phyloP scores from a whole-genome alignment of 2,329 filamentous ascomycete species.

The Teratosphaeria nubilosa region DNA sequence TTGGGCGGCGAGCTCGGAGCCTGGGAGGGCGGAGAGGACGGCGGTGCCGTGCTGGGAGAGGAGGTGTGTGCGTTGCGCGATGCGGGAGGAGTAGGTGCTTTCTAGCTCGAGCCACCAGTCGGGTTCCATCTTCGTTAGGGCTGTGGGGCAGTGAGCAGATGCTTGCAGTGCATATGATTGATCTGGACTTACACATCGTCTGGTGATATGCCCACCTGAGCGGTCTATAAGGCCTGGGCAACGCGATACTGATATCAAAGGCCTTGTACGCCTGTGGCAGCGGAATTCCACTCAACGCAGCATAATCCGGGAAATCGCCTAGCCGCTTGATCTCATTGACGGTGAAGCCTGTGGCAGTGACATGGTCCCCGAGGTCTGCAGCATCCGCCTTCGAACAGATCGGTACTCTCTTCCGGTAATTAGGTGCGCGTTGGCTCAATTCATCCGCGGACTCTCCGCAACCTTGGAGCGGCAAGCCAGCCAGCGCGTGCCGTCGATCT shows the following conservation, averaged over 20 bases:
- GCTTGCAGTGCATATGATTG: not conserved
- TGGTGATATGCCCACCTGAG: slow-evolving; percentile 81
- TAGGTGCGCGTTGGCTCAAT: slow-evolving; percentile 13
- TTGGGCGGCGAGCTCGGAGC: slow-evolving; percentile 68
- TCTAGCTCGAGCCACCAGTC: slow-evolving; percentile 90
- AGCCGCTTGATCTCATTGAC: slow-evolving; percentile 58
- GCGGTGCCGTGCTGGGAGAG: slow-evolving; percentile 52
- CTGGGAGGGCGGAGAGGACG: slow-evolving; percentile 60
- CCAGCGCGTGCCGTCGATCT: slow-evolving; percentile 38
- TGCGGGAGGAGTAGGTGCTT: slow-evolving; percentile 55
- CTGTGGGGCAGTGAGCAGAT: slow-evolving; percentile 34
- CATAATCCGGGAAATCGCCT: slow-evolving; percentile 72
- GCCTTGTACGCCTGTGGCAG: slow-evolving; percentile 52
- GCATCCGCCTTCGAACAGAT: slow-evolving; percentile 12
- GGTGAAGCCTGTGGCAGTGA: slow-evolving; percentile 58
- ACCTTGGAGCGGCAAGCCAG: slow-evolving; percentile 22
- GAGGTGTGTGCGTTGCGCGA: slow-evolving; percentile 58
- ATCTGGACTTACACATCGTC: slow-evolving; percentile 64
- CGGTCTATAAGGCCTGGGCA: slow-evolving; percentile 66
- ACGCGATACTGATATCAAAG: slow-evolving; percentile 60
- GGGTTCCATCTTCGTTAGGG: slow-evolving; percentile 64
- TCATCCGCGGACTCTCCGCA: slow-evolving; percentile 19
- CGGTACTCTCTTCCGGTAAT: slow-evolving; percentile 15
- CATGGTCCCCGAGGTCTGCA: slow-evolving; percentile 4
- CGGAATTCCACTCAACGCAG: slow-evolving; percentile 62